phyloP scores from a whole-genome alignment of 768 basidiomycete genomes.

The Russula sp. region DNA sequence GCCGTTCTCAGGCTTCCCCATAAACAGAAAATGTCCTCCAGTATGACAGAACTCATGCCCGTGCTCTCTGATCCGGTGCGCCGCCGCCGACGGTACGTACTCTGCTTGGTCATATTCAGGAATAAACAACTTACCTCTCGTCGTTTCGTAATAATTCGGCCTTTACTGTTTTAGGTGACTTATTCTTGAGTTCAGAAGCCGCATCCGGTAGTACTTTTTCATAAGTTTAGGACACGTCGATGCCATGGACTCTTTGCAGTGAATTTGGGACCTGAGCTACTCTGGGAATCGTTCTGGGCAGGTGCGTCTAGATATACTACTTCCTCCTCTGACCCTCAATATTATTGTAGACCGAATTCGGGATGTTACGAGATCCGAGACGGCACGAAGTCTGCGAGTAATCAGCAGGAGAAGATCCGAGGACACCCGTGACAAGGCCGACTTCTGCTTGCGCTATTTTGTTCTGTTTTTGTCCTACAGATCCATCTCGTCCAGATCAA shows the following conservation, averaged over 20 bases:
- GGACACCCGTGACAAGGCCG: not conserved
- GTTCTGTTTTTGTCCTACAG: not conserved
- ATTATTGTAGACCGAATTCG: not conserved
- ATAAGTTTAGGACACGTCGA: not conserved
- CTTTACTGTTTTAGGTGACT: not conserved
- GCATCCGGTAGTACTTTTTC: too few relatives aligned
- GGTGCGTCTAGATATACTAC: not conserved
- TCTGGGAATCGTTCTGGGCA: not conserved
- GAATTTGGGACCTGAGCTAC: too few relatives aligned
- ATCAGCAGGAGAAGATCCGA: not conserved
- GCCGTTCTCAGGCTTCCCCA: not conserved
- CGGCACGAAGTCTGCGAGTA: not conserved
- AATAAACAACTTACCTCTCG: not conserved
- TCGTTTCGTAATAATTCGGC: not conserved
- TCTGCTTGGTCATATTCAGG: not conserved
- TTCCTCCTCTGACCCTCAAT: not conserved
- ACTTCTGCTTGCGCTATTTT: not conserved
- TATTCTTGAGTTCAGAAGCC: not conserved
- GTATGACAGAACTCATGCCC: not conserved
- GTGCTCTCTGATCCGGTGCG: not conserved
- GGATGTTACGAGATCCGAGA: not conserved
- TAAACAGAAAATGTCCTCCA: not conserved
- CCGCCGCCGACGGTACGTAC: not conserved
- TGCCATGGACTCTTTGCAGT: not conserved
- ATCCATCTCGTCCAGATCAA: slow-evolving; percentile 6